Evolutionary conservation across 106 monocot species (phyloP).

Genomic region (Dioscorea dumetorum): DNA sequence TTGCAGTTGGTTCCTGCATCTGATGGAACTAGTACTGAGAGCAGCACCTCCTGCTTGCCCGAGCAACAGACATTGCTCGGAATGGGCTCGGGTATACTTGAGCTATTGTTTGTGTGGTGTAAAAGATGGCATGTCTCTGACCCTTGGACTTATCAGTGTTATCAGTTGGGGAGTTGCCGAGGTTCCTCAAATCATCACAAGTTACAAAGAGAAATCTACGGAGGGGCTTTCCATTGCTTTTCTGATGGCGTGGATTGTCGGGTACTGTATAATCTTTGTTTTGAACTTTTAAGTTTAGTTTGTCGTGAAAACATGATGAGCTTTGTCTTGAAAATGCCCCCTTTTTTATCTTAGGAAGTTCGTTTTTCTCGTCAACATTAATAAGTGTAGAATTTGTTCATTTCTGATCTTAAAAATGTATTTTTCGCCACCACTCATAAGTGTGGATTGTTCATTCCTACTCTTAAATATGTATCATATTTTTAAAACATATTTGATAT

Average conservation of each 20-base stretch:
- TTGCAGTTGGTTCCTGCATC: background rate
- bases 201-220: slow-evolving; percentile 56
- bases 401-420: too few relatives aligned
- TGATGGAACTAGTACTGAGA: slow-evolving; percentile 16
- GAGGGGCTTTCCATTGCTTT: slow-evolving; percentile 62
- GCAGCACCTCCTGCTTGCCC: slow-evolving; percentile 14
- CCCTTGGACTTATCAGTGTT: slow-evolving; percentile 57
- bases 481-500: background rate
- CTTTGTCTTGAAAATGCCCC: too few relatives aligned
- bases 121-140: slow-evolving; percentile 28
- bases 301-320: too few relatives aligned
- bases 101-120: slow-evolving; percentile 20
- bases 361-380: too few relatives aligned
- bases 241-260: slow-evolving; percentile 72
- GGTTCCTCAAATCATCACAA: slow-evolving; percentile 82
- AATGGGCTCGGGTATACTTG: slow-evolving; percentile 41
- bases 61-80: slow-evolving; percentile 11
- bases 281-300: too few relatives aligned
- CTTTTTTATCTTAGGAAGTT: too few relatives aligned
- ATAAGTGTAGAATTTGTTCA: too few relatives aligned
- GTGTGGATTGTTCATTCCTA: too few relatives aligned
- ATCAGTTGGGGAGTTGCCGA: slow-evolving; percentile 76
- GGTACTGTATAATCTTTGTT: slow-evolving; percentile 24
- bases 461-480: too few relatives aligned
- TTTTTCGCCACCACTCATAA: too few relatives aligned